Base-by-base conservation (phyloP, 768 basidiomycete species). In the Amanita polypyramis region DNA sequence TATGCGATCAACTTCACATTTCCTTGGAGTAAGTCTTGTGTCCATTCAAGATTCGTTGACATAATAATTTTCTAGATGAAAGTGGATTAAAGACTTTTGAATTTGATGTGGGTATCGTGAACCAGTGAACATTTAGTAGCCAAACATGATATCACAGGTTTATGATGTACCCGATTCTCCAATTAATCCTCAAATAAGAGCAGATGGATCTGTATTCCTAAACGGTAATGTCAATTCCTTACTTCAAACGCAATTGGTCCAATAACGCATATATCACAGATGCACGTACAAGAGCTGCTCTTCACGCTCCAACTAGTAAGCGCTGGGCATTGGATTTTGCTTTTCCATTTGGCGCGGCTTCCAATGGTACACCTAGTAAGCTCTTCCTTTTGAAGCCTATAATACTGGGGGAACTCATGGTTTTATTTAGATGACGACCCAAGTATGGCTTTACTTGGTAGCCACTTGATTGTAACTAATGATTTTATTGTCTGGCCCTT, bases 1-100 rank as follows among this genome's bases (percentile, higher is more conserved):
- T 86, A 86, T 53, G 80, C 83, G 12, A 44, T 77, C 50, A 88
- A 87, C 57, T 85, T 70, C 56, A 82, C 84, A 0, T 77, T 70
- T 57, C 85, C 85, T 1, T 76, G 72, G 73, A 72, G 72, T 77
- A 63, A 17, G 70, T 61, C 2, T 32, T 25, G 34, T 52, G 43
- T 53, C 11, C 6, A 9, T 19, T 9, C 42, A 9, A 7, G 36
- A 7, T 40, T 14, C 41, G 25, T 12, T 38, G 10, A 30, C 49
- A 19, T 23, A 35, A 50, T 34, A 27, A 15, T 33, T 33, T 12
- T 15, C 34, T 42, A 65, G 60, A 52, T 43, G 51, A 62, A n/a
- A 61, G 58, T 37, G 49, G 60, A 29, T 50, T 62, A n/a, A 53
- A 56, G 2, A 66, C 62, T 25, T 64, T 68, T 38, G 54, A 50